Conservation (phyloP, 2,329 filamentous ascomycete genomes). For the Curvularia hawaiiensis region DNA sequence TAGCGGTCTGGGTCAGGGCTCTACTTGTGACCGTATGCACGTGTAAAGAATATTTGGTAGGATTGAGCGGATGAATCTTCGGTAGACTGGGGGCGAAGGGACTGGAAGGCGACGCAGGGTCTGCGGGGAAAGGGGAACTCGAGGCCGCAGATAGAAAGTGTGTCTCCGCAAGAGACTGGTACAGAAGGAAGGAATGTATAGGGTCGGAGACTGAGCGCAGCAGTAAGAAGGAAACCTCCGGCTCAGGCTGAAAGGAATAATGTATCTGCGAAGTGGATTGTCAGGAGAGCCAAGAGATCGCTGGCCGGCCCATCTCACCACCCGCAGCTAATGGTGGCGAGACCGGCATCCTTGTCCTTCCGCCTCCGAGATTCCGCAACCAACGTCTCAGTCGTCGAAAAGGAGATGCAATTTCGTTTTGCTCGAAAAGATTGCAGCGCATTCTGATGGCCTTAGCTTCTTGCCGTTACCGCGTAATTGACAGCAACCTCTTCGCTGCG, state of each 20-base stretch:
- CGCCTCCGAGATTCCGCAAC: constrained; percentile 18
- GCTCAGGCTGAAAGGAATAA: constrained; percentile 8
- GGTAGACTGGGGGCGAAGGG: neutral
- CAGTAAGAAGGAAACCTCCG: neutral
- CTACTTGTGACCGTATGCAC: neutral
- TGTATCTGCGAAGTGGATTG: constrained; percentile 17
- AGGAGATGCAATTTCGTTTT: constrained; percentile 21
- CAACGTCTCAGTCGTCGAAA: constrained; percentile 7
- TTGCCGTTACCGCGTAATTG: neutral
- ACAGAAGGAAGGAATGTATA: constrained; percentile 22
- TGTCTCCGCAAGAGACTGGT: neutral
- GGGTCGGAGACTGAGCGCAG: constrained; percentile 12
- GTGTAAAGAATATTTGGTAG: neutral
- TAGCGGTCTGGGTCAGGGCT: constrained; percentile 29
- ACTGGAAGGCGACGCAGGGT: constrained; percentile 4
- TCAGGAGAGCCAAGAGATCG: constrained; percentile 29
- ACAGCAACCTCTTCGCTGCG: neutral
- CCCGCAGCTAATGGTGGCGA: constrained; percentile 28
- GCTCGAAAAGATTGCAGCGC: neutral
- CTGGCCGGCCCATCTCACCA: constrained; percentile 24
- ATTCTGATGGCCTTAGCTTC: neutral
- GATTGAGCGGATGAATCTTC: neutral
- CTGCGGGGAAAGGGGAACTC: constrained; percentile 2
- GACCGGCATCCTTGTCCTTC: constrained; percentile 20
- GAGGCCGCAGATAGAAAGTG: neutral